These are phyloP conservation scores for Quaeritorhiza haematococci DNA, from an alignment of 371 early-diverging fungal genomes.

Conservation along the genomic window DNA sequence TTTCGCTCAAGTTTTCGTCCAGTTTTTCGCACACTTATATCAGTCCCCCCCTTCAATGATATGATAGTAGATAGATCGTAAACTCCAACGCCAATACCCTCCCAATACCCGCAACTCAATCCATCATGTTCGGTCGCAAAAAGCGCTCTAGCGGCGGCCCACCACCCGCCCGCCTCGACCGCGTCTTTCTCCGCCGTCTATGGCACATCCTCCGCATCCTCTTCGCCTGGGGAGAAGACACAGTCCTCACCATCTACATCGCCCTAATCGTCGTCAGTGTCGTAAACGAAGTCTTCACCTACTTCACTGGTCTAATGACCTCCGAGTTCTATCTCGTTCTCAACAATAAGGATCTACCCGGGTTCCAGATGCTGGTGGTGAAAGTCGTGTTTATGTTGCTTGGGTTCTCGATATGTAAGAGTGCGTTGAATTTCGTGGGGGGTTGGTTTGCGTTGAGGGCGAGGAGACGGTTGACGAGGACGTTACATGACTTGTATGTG, in stretches of 20 bases:
- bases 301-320: slow-evolving; percentile 66
- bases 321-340: slow-evolving; percentile 69
- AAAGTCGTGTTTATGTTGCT: slow-evolving; percentile 52
- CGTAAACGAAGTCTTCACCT: slow-evolving; percentile 57
- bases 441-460: slow-evolving; percentile 13
- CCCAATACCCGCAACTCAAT: too few species aligned
- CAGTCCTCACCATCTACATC: slow-evolving; percentile 32
- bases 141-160: too few species aligned
- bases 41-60: too few species aligned
- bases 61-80: too few species aligned
- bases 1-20: too few species aligned
- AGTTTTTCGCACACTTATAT: too few species aligned
- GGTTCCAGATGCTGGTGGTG: slow-evolving; percentile 49
- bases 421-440: slow-evolving; percentile 5
- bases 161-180: too few species aligned
- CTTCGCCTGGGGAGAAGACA: too few species aligned
- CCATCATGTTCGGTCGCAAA: too few species aligned
- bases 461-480: slow-evolving; percentile 45
- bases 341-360: slow-evolving; percentile 50
- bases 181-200: too few species aligned
- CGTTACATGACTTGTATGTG: slow-evolving; percentile 20
- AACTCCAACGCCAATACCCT: too few species aligned
- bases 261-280: slow-evolving; percentile 39
- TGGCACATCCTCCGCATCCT: too few species aligned
- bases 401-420: slow-evolving; percentile 3